Conservation (phyloP, 179 eudicot species). For the Dionaea muscipula region DNA sequence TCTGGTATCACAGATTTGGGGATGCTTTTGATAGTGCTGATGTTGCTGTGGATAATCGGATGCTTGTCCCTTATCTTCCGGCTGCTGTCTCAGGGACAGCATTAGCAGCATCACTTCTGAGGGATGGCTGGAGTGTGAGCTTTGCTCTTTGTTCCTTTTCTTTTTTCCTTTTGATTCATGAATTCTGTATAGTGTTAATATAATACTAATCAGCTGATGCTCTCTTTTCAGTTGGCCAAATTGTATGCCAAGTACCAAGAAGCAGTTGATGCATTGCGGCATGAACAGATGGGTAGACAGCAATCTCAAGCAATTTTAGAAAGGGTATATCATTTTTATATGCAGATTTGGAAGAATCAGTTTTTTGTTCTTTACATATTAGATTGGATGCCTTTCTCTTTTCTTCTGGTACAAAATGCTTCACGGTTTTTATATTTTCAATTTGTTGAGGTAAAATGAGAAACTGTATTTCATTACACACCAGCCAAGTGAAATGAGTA, state of each 20-base stretch:
- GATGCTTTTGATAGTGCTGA: constrained; percentile 23
- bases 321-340: constrained; percentile 19
- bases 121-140: constrained; percentile 96
- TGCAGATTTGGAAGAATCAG: not conserved
- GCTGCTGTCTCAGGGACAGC: constrained; percentile 94
- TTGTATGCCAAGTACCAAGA: constrained; percentile 93
- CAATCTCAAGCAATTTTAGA: constrained; percentile 85
- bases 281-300: constrained; percentile 88
- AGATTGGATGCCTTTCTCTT: not conserved
- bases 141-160: not conserved
- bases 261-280: constrained; percentile 79
- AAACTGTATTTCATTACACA: no score
- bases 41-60: constrained; percentile 23
- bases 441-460: no score
- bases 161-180: not conserved
- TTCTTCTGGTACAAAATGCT: no score
- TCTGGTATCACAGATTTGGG: constrained; percentile 23
- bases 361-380: not conserved
- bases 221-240: constrained; percentile 48
- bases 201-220: not conserved
- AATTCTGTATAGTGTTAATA: not conserved
- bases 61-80: constrained; percentile 64
- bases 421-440: no score
- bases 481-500: no score
- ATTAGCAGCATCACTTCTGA: constrained; percentile 78